Percentiles rank a stretch among this genome's conserved stretches.
Evolutionary conservation across 345 rosid genomes (phyloP).

Genomic region (Garcia nutans): DNA sequence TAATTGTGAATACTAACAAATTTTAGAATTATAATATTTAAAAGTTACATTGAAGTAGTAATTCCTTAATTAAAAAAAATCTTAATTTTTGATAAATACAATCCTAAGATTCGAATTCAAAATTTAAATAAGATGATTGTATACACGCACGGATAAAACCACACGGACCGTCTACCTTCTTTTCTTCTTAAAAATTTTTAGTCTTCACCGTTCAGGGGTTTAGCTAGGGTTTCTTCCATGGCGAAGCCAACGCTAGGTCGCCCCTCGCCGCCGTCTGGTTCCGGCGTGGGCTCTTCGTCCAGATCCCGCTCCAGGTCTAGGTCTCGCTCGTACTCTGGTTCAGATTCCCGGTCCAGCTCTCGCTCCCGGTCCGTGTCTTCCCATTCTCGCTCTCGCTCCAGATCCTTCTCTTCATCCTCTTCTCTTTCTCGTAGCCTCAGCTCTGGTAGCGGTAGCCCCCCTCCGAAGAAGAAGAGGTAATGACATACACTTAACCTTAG

Average conservation of each 20-base stretch:
- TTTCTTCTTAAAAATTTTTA: no score
- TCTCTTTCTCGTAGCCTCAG: slow-evolving; percentile 57
- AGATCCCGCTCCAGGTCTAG: slow-evolving; percentile 18
- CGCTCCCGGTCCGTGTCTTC: slow-evolving; percentile 50
- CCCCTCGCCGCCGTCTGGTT: slow-evolving; percentile 50
- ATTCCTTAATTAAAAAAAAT: no score
- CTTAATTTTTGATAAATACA: no score
- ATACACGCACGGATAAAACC: no score
- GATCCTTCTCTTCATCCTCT: slow-evolving; percentile 60
- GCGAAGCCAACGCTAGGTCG: slow-evolving; percentile 78
- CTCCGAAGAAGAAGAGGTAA: slow-evolving; percentile 50
- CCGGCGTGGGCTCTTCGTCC: slow-evolving; percentile 53
- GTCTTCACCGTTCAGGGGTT: slow-evolving; percentile 26
- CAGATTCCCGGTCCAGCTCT: slow-evolving; percentile 52
- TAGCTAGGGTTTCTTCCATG: slow-evolving; percentile 57
- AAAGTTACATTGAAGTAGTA: no score
- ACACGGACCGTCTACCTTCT: no score
- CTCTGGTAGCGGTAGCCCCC: no score
- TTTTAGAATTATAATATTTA: no score
- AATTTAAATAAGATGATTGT: no score
- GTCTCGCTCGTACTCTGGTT: no score
- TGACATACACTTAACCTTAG: background rate
- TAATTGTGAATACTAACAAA: no score
- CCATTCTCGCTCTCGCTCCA: slow-evolving; percentile 49
- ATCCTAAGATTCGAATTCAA: no score